Evolutionary conservation across 73 alveolate species (phyloP).

Genomic region (Tetrahymena elliotti): DNA sequence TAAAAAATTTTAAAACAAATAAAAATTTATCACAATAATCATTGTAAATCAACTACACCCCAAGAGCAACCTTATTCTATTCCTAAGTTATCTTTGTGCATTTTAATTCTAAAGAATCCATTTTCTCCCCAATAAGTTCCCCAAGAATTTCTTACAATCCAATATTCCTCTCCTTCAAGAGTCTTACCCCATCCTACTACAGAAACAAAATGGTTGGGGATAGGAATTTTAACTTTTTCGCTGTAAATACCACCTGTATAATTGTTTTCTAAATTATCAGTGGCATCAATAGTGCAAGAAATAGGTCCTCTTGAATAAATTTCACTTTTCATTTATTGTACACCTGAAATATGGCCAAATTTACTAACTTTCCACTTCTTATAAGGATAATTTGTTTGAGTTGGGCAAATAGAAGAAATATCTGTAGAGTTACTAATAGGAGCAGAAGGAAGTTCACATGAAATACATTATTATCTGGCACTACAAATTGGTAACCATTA

Average conservation of each 20-base stretch:
- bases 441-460: neutral
- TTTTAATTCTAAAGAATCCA: slow-evolving; percentile 68
- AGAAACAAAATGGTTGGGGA: slow-evolving; percentile 52
- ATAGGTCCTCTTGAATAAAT: slow-evolving; percentile 74
- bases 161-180: slow-evolving; percentile 54
- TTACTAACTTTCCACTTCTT: slow-evolving; percentile 5
- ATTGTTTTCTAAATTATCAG: slow-evolving; percentile 28
- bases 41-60: slow-evolving; percentile 39
- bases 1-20: neutral
- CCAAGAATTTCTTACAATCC: slow-evolving; percentile 88
- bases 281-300: slow-evolving; percentile 54
- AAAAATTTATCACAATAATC: neutral
- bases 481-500: neutral
- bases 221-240: slow-evolving; percentile 27
- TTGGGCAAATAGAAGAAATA: neutral
- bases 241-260: slow-evolving; percentile 80
- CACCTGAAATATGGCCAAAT: slow-evolving; percentile 56
- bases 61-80: slow-evolving; percentile 58
- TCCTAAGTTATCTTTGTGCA: slow-evolving; percentile 64
- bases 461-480: neutral
- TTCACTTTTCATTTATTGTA: slow-evolving; percentile 66
- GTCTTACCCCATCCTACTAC: slow-evolving; percentile 57
- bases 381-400: neutral
- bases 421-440: neutral
- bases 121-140: slow-evolving; percentile 89